Percentiles rank a stretch among this genome's conserved stretches.
Evolutionary conservation across 345 rosid genomes (phyloP).

Genomic region (Eucalyptus camaldulensis): DNA sequence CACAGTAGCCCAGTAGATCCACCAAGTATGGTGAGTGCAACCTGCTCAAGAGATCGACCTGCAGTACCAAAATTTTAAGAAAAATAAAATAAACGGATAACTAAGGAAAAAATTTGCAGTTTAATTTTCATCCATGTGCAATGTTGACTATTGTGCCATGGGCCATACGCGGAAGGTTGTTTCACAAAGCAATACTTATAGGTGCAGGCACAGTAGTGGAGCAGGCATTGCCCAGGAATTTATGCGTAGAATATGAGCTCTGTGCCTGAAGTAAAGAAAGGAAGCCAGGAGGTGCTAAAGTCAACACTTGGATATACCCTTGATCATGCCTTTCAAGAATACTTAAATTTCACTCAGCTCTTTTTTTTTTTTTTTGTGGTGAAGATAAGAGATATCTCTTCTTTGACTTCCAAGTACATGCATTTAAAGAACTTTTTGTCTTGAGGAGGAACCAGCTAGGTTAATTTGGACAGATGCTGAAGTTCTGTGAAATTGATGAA

Average conservation of each 20-base stretch:
- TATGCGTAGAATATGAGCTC: background rate
- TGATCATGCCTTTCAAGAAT: background rate
- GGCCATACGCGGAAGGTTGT: background rate
- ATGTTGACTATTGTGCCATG: background rate
- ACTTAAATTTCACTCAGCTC: background rate
- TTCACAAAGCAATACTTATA: background rate
- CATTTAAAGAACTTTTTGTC: background rate
- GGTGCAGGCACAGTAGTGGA: background rate
- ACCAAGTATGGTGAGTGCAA: slow-evolving; percentile 73
- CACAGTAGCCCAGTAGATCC: slow-evolving; percentile 88
- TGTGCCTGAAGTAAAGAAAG: background rate
- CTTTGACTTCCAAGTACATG: background rate
- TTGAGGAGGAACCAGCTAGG: background rate
- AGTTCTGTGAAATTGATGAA: background rate
- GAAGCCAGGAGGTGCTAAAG: background rate
- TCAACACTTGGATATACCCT: background rate
- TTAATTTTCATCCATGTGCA: slow-evolving; percentile 6
- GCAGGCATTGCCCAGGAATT: background rate
- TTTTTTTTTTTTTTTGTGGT: too few species aligned
- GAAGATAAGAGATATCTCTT: background rate
- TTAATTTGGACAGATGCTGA: background rate
- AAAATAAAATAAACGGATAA: background rate
- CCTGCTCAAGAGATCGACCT: slow-evolving; percentile 87
- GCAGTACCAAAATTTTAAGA: background rate
- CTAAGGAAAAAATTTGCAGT: background rate